phyloP scores from a whole-genome alignment of 768 basidiomycete species.

The Collybia nuda region DNA sequence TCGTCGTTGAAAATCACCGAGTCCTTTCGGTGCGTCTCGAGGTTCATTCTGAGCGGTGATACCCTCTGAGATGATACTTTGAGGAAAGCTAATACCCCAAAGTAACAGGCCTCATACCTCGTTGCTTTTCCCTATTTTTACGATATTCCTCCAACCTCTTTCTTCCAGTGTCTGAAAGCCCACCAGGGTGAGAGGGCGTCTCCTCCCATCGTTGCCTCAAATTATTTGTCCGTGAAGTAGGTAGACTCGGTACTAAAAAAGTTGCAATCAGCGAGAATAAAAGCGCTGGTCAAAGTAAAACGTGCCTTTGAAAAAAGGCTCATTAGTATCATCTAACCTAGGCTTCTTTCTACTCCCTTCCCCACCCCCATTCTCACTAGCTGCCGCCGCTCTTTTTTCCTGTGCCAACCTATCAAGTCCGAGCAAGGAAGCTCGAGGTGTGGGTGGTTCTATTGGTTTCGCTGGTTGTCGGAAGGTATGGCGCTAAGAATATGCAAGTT shows the following conservation, averaged over 20 bases:
- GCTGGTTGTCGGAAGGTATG: slow-evolving; percentile 82
- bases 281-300: not conserved
- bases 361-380: slow-evolving; percentile 36
- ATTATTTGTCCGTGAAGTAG: slow-evolving; percentile 52
- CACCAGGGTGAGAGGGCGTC: slow-evolving; percentile 92
- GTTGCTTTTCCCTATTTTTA: slow-evolving; percentile 64
- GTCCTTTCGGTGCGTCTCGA: slow-evolving; percentile 62
- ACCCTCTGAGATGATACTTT: slow-evolving; percentile 52
- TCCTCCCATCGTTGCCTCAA: slow-evolving; percentile 79
- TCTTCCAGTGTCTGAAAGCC: slow-evolving; percentile 76
- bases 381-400: slow-evolving; percentile 76
- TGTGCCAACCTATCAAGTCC: slow-evolving; percentile 87
- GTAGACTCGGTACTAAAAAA: slow-evolving; percentile 77
- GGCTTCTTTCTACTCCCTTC: slow-evolving; percentile 65
- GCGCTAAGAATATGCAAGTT: slow-evolving; percentile 38
- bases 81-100: not conserved
- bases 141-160: slow-evolving; percentile 77
- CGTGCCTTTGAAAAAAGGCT: slow-evolving; percentile 85
- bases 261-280: slow-evolving; percentile 1
- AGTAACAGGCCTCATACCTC: slow-evolving; percentile 42
- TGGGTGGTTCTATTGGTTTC: slow-evolving; percentile 71
- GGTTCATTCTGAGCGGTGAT: slow-evolving; percentile 59
- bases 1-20: slow-evolving; percentile 93
- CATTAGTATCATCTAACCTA: slow-evolving; percentile 59
- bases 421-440: slow-evolving; percentile 76